These are phyloP conservation scores for Pythium insidiosum DNA, from an alignment of 352 stramenopile species.

Conservation along the genomic window DNA sequence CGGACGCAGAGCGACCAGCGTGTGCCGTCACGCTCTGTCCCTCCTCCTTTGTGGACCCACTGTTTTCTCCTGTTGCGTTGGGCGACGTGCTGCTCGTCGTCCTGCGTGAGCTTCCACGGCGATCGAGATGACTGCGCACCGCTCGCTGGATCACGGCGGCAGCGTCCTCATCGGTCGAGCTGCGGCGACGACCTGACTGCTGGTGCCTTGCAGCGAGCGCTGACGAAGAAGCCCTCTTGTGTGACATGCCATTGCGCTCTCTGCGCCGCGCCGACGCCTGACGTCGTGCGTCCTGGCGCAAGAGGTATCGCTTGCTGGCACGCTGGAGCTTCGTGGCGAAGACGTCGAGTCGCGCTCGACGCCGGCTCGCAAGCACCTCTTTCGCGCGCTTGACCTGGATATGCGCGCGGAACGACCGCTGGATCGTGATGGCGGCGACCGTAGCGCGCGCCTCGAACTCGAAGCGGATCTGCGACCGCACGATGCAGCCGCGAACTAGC, in stretches of 20 bases:
- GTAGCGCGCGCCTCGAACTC: conserved; percentile 20
- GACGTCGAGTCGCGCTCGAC: conserved; percentile 20
- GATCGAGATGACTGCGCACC: conserved; percentile 22
- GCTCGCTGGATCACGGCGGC: conserved; percentile 38
- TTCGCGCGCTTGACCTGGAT: conserved; percentile 33
- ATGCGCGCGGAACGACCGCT: conserved; percentile 30
- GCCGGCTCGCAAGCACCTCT: conserved; percentile 21
- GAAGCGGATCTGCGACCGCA: conserved; percentile 9
- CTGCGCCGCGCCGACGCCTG: conserved; percentile 14
- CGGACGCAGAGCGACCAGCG: no score
- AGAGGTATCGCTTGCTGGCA: conserved; percentile 18
- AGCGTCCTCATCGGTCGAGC: conserved; percentile 18
- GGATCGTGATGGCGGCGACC: conserved; percentile 32
- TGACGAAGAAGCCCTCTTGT: no score
- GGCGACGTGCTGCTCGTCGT: conserved; percentile 20
- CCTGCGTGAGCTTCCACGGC: conserved; percentile 24
- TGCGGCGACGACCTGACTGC: conserved; percentile 2
- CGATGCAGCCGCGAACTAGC: conserved; percentile 23
- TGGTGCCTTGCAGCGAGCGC: neutral
- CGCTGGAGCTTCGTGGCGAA: conserved; percentile 40
- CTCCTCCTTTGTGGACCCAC: no score
- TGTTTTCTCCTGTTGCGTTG: no score
- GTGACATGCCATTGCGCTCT: neutral
- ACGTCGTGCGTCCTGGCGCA: conserved; percentile 19
- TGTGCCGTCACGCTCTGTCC: no score